phyloP scores from a whole-genome alignment of 345 rosid species.

The Sapria himalayana region DNA sequence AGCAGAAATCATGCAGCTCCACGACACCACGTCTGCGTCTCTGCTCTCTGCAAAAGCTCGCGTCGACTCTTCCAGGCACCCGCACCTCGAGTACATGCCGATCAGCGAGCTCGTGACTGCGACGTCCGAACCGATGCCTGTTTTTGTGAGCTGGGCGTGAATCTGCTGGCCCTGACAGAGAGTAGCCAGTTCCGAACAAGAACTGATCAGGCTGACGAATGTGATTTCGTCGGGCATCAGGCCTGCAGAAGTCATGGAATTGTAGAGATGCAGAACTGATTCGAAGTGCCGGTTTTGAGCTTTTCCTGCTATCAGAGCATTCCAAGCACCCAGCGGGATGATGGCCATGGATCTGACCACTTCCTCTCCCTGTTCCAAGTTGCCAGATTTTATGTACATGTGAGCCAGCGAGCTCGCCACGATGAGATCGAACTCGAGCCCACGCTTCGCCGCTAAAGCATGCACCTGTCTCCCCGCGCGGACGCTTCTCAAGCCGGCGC shows the following conservation, averaged over 20 bases:
- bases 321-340: slow-evolving; percentile 43
- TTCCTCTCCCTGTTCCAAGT: slow-evolving; percentile 34
- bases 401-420: slow-evolving; percentile 52
- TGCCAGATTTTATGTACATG: slow-evolving; percentile 53
- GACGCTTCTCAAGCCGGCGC: slow-evolving; percentile 29
- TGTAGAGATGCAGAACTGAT: slow-evolving; percentile 25
- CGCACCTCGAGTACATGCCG: slow-evolving; percentile 61
- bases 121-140: slow-evolving; percentile 24
- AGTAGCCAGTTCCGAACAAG: slow-evolving; percentile 51
- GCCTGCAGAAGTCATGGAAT: slow-evolving; percentile 37
- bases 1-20: slow-evolving; percentile 73
- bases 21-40: slow-evolving; percentile 39
- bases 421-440: slow-evolving; percentile 26
- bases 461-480: slow-evolving; percentile 39
- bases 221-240: slow-evolving; percentile 43
- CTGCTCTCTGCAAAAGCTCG: slow-evolving; percentile 31
- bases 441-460: slow-evolving; percentile 25
- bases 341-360: slow-evolving; percentile 32
- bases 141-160: slow-evolving; percentile 49
- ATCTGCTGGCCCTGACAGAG: slow-evolving; percentile 62
- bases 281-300: slow-evolving; percentile 42
- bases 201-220: slow-evolving; percentile 43
- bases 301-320: slow-evolving; percentile 42
- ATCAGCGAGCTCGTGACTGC: slow-evolving; percentile 39
- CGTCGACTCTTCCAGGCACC: slow-evolving; percentile 45